Evolutionary conservation across 1,284 basidiomycete genomes (phyloP).

Genomic region (Ustilago trichophora): DNA sequence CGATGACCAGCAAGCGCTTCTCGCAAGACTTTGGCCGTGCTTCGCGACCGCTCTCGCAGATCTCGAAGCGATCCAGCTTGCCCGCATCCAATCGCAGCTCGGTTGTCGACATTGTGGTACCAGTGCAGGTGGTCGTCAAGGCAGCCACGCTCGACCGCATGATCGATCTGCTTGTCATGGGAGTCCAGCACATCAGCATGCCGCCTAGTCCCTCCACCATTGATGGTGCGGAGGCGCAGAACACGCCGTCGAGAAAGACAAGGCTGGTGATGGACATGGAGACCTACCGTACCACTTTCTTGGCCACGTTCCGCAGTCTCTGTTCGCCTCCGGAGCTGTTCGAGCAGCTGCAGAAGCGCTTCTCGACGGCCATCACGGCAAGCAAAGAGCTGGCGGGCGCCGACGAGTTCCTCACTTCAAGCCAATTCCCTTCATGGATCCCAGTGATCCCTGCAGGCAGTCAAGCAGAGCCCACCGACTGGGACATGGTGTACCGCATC

Average conservation of each 20-base stretch:
- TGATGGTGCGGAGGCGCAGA: constrained; percentile 22
- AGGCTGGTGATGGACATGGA: constrained; percentile 54
- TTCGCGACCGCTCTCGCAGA: constrained; percentile 54
- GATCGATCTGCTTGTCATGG: constrained; percentile 63
- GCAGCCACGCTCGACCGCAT: constrained; percentile 58
- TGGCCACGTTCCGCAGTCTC: constrained; percentile 56
- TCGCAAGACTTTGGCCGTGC: constrained; percentile 54
- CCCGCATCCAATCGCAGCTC: constrained; percentile 61
- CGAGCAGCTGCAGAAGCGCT: constrained; percentile 60
- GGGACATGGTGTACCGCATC: constrained; percentile 56
- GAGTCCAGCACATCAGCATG: constrained; percentile 54
- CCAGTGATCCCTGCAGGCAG: constrained; percentile 31
- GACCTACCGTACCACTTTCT: constrained; percentile 52
- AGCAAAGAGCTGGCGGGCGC: constrained; percentile 56
- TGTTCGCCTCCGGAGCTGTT: constrained; percentile 56
- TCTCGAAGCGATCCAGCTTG: constrained; percentile 59
- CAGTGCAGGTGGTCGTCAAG: constrained; percentile 51
- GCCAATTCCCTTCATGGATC: constrained; percentile 62
- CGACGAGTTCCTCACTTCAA: constrained; percentile 46
- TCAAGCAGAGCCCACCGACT: constrained; percentile 53
- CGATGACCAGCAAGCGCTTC: constrained; percentile 56
- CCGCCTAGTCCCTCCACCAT: constrained; percentile 8
- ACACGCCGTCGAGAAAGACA: constrained; percentile 25
- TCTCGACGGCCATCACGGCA: constrained; percentile 56
- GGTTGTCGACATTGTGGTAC: constrained; percentile 46